Evolutionary conservation across 2,329 filamentous ascomycete species (phyloP).

Genomic region (Cadophora malorum): DNA sequence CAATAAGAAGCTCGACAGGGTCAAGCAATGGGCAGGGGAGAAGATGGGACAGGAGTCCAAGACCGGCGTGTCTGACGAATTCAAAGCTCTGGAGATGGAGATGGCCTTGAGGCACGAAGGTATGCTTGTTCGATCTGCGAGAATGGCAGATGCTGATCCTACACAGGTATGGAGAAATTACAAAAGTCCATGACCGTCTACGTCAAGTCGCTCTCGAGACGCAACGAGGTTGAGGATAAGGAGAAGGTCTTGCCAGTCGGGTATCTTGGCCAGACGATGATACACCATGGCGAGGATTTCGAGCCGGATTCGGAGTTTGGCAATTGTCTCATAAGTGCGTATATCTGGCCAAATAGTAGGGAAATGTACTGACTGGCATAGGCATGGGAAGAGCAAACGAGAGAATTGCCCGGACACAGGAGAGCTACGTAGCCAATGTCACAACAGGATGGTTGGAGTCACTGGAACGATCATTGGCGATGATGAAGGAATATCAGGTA

Average conservation of each 20-base stretch:
- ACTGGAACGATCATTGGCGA: conserved; percentile 85
- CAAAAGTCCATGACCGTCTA: conserved; percentile 87
- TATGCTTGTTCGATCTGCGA: conserved; percentile 51
- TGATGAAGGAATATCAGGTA: conserved; percentile 99
- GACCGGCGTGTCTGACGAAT: conserved; percentile 86
- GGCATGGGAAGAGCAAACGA: conserved; percentile 87
- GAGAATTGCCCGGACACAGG: conserved; percentile 83
- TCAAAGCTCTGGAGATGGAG: conserved; percentile 87
- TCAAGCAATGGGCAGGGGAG: conserved; percentile 98
- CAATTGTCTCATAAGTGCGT: conserved; percentile 74
- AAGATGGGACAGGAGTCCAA: conserved; percentile 93
- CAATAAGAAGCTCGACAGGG: conserved; percentile 86
- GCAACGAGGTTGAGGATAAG: conserved; percentile 82
- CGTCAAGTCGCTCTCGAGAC: conserved; percentile 85
- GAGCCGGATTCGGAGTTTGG: conserved; percentile 90
- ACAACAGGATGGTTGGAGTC: conserved; percentile 88
- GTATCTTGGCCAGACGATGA: conserved; percentile 84
- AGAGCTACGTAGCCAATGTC: conserved; percentile 78
- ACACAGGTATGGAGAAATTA: conserved; percentile 85
- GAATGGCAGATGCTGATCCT: conserved; percentile 29
- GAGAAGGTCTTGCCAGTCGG: conserved; percentile 84
- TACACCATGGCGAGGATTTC: conserved; percentile 89
- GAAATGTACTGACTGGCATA: conserved; percentile 46
- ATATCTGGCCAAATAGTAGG: not conserved
- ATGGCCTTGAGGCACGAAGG: conserved; percentile 90